Evolutionary conservation across 495 filamentous ascomycete genomes (phyloP).

Genomic region (Clohesyomyces aquaticus): DNA sequence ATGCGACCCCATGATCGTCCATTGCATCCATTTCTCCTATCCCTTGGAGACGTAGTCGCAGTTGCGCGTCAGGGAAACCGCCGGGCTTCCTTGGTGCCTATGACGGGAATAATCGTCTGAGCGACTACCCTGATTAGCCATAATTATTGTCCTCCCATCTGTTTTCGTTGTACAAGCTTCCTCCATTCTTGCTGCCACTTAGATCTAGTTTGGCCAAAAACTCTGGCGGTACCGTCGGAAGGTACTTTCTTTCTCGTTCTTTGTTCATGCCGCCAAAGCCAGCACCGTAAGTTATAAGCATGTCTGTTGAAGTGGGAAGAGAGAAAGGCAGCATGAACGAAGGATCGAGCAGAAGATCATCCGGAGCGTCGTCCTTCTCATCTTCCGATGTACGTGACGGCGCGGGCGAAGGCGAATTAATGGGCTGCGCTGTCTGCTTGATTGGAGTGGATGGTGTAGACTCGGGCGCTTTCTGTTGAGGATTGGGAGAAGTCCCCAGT

Average conservation of each 20-base stretch:
- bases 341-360: conserved; percentile 80
- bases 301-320: conserved; percentile 93
- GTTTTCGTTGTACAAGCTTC: conserved; percentile 30
- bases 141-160: conserved; percentile 35
- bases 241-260: conserved; percentile 91
- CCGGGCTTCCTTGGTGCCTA: too few relatives aligned
- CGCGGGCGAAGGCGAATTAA: conserved; percentile 29
- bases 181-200: conserved; percentile 45
- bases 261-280: conserved; percentile 91
- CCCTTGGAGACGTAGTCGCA: too few relatives aligned
- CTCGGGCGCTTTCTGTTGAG: conserved; percentile 19
- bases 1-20: not conserved
- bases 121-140: conserved; percentile 13
- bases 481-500: conserved; percentile 28
- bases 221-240: conserved; percentile 93
- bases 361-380: conserved; percentile 60
- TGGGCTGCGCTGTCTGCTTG: conserved; percentile 20
- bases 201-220: conserved; percentile 88
- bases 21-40: too few relatives aligned
- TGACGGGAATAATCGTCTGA: too few relatives aligned
- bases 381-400: conserved; percentile 31
- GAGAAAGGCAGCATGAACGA: conserved; percentile 92
- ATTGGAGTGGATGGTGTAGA: conserved; percentile 36
- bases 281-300: conserved; percentile 93
- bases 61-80: too few relatives aligned